Evolutionary conservation across 768 basidiomycete genomes (phyloP).

Genomic region (Agaricus sinodeliciosus): DNA sequence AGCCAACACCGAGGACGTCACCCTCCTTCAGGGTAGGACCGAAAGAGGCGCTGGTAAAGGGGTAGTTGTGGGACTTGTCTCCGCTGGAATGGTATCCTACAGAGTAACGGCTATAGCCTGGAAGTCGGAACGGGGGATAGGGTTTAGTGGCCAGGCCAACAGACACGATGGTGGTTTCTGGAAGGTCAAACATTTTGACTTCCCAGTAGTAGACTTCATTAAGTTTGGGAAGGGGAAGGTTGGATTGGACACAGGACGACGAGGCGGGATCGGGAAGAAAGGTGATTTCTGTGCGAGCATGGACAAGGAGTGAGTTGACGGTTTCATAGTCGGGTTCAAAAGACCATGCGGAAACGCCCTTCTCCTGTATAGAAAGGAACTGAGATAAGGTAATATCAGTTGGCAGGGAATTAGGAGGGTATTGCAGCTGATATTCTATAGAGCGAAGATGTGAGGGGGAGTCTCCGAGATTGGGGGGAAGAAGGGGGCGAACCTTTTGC

Average conservation of each 20-base stretch:
- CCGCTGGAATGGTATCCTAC: slow-evolving; percentile 95
- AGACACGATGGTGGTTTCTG: slow-evolving; percentile 78
- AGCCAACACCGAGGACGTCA: slow-evolving; percentile 93
- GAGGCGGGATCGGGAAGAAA: slow-evolving; percentile 96
- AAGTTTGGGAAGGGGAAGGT: slow-evolving; percentile 91
- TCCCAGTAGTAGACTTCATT: slow-evolving; percentile 99
- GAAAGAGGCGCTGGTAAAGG: slow-evolving; percentile 81
- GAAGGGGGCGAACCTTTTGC: slow-evolving; percentile 66
- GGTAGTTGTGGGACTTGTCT: slow-evolving; percentile 96
- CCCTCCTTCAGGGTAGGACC: slow-evolving; percentile 86
- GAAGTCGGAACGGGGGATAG: slow-evolving; percentile 89
- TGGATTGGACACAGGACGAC: slow-evolving; percentile 92
- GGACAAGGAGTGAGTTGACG: slow-evolving; percentile 86
- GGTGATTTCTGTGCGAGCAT: slow-evolving; percentile 94
- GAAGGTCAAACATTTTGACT: slow-evolving; percentile 98
- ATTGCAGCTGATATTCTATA: slow-evolving; percentile 76
- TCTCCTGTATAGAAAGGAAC: slow-evolving; percentile 98
- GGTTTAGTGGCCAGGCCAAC: slow-evolving; percentile 96
- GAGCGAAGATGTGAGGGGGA: slow-evolving; percentile 6
- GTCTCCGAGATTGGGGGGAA: slow-evolving; percentile 8
- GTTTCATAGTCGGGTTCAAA: slow-evolving; percentile 99
- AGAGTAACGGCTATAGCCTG: slow-evolving; percentile 80
- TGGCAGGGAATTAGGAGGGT: slow-evolving; percentile 92
- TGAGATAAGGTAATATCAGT: slow-evolving; percentile 98
- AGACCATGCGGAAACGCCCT: slow-evolving; percentile 98